Evolutionary conservation across 306 rosid genomes (phyloP).

Genomic region (Senna siamea): DNA sequence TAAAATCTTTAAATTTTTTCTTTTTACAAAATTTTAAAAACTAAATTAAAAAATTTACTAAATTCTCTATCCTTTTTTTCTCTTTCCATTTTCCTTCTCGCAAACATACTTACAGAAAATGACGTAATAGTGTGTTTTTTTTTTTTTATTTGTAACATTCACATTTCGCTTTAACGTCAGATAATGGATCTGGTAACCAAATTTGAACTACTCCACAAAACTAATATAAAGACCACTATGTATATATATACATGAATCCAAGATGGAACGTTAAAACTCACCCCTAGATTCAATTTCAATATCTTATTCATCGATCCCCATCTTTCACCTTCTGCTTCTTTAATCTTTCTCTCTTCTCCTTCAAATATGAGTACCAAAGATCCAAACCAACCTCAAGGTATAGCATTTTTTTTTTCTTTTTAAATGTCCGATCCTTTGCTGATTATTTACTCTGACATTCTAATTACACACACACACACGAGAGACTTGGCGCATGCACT

Average conservation of each 20-base stretch:
- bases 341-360: neutral
- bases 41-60: no score
- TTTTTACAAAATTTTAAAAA: no score
- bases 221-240: neutral
- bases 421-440: neutral
- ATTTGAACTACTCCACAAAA: conserved; percentile 31
- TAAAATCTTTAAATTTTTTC: no score
- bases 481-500: no score
- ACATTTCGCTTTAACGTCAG: neutral
- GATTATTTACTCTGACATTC: neutral
- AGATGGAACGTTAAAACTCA: neutral
- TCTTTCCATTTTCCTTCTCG: no score
- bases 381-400: conserved; percentile 39
- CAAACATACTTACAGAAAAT: no score
- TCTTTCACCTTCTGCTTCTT: neutral
- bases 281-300: neutral
- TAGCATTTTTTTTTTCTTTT: neutral
- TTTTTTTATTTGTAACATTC: no score
- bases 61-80: no score
- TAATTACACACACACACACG: no score
- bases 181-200: conserved; percentile 5
- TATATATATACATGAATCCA: neutral
- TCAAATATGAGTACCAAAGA: conserved; percentile 31
- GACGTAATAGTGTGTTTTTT: no score
- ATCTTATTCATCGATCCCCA: neutral